Base-by-base conservation (phyloP, 148 eudicot species). In the Cornus suecica region DNA sequence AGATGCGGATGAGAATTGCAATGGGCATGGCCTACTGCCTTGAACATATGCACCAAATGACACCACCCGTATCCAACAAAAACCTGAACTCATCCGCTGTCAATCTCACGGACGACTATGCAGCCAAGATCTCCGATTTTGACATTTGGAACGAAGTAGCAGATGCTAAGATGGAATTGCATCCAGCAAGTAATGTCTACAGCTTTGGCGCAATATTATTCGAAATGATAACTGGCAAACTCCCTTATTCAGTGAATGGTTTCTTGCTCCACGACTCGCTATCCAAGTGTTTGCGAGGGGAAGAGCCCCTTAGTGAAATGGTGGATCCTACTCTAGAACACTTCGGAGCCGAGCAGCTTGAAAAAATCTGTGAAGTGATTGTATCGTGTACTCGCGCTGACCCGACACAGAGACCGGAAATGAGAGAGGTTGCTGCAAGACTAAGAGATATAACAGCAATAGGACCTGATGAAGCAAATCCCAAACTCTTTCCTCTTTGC, bases 21-120 rank as follows among this genome's bases (percentile, higher is more conserved):
- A 92, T 90, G 97, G 97, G 97, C 68, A 91, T 90, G 80, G 90
- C 93, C 20, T 92, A 95, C 82, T 95, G 94, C 80, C 92, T 92
- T 3, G 92, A 91, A 42, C 85, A 92, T 75, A 89, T 95, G 94
- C 97, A 93, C 85, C 87, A 84, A 32, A 74, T 91, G 60, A 79
- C 75, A 31, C 97, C 97, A 18, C 86, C 88, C 22, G 16, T 85
- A 70, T 56, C 85, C 72, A 97, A 87, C 79, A 78, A 82, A 25
- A 85, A 87, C 78, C 85, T 95, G 70, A 88, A 74, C 71, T 88
- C 99, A 10, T 84, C 89, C 13, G 65, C 92, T 18, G 84, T 95
- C 18, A 79, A 84, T 74, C 90, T 95, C 66, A 83, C 97, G 0
- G 99, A 95, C 65, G 99, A 95, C 54, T 95, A 92, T 32, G 97